These are phyloP conservation scores for Verticillium zaregamsianum DNA, from an alignment of 2,329 filamentous ascomycete species.

Conservation along the genomic window DNA sequence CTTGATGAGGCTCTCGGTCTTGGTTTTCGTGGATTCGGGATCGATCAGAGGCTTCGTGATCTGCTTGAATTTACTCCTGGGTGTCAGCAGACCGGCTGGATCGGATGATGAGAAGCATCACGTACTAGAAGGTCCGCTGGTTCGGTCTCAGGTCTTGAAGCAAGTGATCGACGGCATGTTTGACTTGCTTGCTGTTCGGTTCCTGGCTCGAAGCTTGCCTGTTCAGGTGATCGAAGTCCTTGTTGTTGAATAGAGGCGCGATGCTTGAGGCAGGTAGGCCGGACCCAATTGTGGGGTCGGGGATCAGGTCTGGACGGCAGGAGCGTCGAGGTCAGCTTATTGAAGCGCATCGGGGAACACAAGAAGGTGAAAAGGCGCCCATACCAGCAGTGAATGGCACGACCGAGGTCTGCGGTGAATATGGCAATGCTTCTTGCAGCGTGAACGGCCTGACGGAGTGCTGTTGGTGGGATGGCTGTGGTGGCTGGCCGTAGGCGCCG, in stretches of 20 bases:
- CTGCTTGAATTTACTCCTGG: constrained; percentile 53
- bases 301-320: constrained; percentile 55
- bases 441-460: constrained; percentile 45
- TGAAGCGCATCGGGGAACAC: background rate
- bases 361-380: constrained; percentile 13
- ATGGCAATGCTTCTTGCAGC: constrained; percentile 74
- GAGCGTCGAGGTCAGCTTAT: constrained; percentile 1
- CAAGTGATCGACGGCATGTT: constrained; percentile 70
- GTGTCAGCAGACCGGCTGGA: constrained; percentile 19
- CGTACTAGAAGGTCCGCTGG: constrained; percentile 67
- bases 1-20: constrained; percentile 25
- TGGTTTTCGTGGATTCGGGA: constrained; percentile 19
- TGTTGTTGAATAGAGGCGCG: constrained; percentile 43
- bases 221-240: constrained; percentile 66
- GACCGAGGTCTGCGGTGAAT: constrained; percentile 76
- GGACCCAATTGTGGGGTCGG: constrained; percentile 57
- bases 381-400: constrained; percentile 73
- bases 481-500: constrained; percentile 10
- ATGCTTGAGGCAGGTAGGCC: constrained; percentile 49
- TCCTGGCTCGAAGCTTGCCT: constrained; percentile 58
- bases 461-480: constrained; percentile 7
- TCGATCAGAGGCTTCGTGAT: constrained; percentile 30
- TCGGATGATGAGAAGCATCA: background rate
- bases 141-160: constrained; percentile 68
- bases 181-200: constrained; percentile 60